Base-by-base conservation (phyloP, 768 basidiomycete genomes). In the Scleroderma bovista region DNA sequence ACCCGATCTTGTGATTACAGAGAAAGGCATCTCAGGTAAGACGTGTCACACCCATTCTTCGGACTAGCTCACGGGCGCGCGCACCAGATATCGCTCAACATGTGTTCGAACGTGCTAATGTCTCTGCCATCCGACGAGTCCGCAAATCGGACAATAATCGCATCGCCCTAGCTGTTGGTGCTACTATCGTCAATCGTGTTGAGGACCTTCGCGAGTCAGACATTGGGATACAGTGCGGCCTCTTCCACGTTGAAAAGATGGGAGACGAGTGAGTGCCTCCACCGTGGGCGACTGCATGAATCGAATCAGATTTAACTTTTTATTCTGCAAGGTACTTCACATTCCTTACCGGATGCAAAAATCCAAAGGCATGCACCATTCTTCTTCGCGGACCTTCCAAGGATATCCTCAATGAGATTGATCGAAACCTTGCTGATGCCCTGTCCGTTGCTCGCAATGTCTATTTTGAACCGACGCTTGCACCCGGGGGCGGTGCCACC, bases 141-240 rank as follows among this genome's bases (percentile, higher is more conserved):
- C 86, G 96, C 64, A 99, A 98, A 69, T 93, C 93, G 3, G 96
- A 99, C 69, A 97, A 98, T 75, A 99, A 98, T 70, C 89, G 96
- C 40, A 90, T 98, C 56, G 96, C 96, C 0, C 85, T 96, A 22
- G 94, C 93, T 1, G 85, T 90, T 34, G 93, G 93, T 20, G 95
- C 91, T 1, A 97, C 93, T 26, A 97, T 99, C 68, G 91, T 99
- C 53, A 98, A 98, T 71, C 83, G 94, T 15, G 77, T 93, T 19
- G 96, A 99, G 63, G 95, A 98, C 65, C 75, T 99, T 32, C 81
- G 93, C 19, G 95, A 95, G 59, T 69, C 81, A 1, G 96, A 98
- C 60, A 78, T 99, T 42, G 96, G 96, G 16, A 94, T 91, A 1
- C 72, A 84, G 47, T 99, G 96, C 64, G 96, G 96, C 1, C 74